Conservation (phyloP, 1,284 basidiomycete species). For the Sanguinoderma infundibulare region DNA sequence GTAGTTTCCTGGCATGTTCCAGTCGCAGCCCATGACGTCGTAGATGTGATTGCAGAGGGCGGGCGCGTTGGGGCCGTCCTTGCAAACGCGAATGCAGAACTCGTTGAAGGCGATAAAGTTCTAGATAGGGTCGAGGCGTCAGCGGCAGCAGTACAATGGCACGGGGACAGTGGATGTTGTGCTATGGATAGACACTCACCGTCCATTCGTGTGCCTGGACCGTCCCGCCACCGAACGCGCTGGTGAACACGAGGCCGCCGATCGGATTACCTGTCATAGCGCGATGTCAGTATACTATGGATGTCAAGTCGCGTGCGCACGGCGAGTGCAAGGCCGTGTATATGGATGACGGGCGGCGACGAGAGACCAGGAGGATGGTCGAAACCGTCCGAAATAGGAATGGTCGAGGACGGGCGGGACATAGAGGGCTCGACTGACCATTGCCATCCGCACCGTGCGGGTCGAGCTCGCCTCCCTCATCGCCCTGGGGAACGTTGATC, state of each 20-base stretch:
- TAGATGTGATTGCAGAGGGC: constrained; percentile 70
- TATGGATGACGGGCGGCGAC: background rate
- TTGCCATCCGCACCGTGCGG: constrained; percentile 64
- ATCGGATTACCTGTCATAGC: constrained; percentile 60
- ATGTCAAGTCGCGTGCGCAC: background rate
- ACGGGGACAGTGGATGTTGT: background rate
- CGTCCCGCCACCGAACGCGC: constrained; percentile 66
- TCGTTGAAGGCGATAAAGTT: constrained; percentile 61
- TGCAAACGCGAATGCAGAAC: constrained; percentile 81
- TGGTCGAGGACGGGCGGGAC: too few species aligned
- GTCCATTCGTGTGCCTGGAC: constrained; percentile 73
- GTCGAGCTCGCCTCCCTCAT: constrained; percentile 60
- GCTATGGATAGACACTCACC: constrained; percentile 37
- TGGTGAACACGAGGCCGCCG: constrained; percentile 75
- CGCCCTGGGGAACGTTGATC: constrained; percentile 65
- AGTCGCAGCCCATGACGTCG: constrained; percentile 66
- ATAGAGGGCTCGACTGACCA: constrained; percentile 36
- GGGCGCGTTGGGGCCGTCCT: constrained; percentile 59
- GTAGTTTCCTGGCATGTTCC: constrained; percentile 76
- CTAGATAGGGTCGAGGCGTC: constrained; percentile 24
- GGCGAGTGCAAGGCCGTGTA: too few species aligned
- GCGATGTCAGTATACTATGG: constrained; percentile 28
- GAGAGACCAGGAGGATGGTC: too few species aligned
- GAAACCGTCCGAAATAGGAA: too few species aligned
- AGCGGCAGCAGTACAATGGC: background rate